Evolutionary conservation across 495 filamentous ascomycete species (phyloP).

Genomic region (Aspergillus nidulans): DNA sequence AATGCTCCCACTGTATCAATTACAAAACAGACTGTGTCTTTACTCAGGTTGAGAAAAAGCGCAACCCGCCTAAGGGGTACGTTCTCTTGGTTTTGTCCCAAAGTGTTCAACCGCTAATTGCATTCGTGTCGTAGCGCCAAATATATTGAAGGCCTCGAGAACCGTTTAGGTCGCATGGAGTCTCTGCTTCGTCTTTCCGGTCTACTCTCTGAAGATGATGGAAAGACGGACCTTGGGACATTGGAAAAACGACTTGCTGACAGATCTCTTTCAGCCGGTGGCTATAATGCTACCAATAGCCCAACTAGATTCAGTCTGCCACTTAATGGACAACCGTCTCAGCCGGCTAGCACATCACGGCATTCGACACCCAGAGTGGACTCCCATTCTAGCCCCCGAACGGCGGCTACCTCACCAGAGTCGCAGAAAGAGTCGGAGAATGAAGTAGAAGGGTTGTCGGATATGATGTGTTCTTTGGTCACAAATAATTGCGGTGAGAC

Average conservation of each 20-base stretch:
- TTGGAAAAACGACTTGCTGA: slow-evolving; percentile 79
- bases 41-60: slow-evolving; percentile 97
- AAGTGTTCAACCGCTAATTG: slow-evolving; percentile 14
- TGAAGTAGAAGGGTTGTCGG: slow-evolving; percentile 85
- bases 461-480: slow-evolving; percentile 99
- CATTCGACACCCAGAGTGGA: slow-evolving; percentile 46
- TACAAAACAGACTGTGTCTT: slow-evolving; percentile 98
- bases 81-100: slow-evolving; percentile 10
- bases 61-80: slow-evolving; percentile 95
- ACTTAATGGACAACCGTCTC: slow-evolving; percentile 21
- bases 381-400: slow-evolving; percentile 55
- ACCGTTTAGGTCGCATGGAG: slow-evolving; percentile 91
- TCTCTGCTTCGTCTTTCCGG: slow-evolving; percentile 81
- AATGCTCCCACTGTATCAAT: slow-evolving; percentile 94
- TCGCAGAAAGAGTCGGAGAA: slow-evolving; percentile 55
- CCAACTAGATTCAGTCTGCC: slow-evolving; percentile 25
- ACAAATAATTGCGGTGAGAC: slow-evolving; percentile 96
- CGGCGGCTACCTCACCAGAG: slow-evolving; percentile 56
- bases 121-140: slow-evolving; percentile 62
- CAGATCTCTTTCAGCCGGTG: slow-evolving; percentile 41
- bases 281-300: slow-evolving; percentile 34
- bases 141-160: slow-evolving; percentile 97
- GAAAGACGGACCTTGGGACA: slow-evolving; percentile 81
- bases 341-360: slow-evolving; percentile 30
- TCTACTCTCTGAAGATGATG: slow-evolving; percentile 80